Evolutionary conservation across 352 stramenopile species (phyloP), one percentile per base, ranked within the genome.

Genomic region (Globisporangium camurandrum): DNA sequence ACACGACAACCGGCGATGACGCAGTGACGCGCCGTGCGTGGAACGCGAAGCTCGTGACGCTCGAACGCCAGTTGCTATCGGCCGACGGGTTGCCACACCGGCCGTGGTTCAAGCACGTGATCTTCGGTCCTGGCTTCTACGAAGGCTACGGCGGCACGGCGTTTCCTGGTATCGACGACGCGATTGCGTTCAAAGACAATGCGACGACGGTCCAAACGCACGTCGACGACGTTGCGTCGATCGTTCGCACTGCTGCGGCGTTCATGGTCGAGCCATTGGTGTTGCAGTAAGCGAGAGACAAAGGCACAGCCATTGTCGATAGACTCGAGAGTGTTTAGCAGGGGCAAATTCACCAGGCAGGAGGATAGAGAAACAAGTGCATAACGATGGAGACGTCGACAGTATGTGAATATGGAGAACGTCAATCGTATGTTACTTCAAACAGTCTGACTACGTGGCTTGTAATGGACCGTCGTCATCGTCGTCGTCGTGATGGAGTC

Each of bases 111-210:
- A 75, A 75, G 44, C 69, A 82, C 48, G 70, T 82, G 34, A 66
- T 84, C 46, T 82, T 85, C n/a, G 70, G 70, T 0, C 68, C 70
- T 1, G 70, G 70, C 0, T 82, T 79, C 45, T 83, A 73, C 54
- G 66, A 83, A 23, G 70, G 68, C 41, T 79, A 79, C 40, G 53
- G 54, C 16, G 72, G 67, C 43, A 69, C 67, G 12, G 68, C 66
- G 1, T 81, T 83, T 43, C 73, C 73, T 0, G 69, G 73, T 39
- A 62, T 85, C 22, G 59, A 61, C 0, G 73, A 85, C 40, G 58
- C 51, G 22, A 66, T 83, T 31, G 57, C 56, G 26, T 83, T 85
- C 51, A 48, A 67, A 3, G 73, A 85, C 42, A 62, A 54, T 26
- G 41, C 57, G 0, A 44, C 49, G 6, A 38, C 33, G 17, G 66